phyloP scores from a whole-genome alignment of 176 grass and related monocot genomes.

The Chloris gayana region DNA sequence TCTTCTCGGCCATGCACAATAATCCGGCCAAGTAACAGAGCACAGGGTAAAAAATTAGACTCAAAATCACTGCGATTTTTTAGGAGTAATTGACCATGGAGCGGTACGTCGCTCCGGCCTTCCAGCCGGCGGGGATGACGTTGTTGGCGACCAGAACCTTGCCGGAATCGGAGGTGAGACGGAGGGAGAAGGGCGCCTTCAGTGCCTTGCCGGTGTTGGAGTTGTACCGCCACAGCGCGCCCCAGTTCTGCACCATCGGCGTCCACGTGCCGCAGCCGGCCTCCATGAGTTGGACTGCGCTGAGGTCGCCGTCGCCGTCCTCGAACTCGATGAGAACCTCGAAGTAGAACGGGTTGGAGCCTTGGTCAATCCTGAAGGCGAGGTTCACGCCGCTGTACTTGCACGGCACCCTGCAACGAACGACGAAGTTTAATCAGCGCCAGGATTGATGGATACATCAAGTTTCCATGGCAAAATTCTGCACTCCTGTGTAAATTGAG shows the following conservation, averaged over 20 bases:
- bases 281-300: slow-evolving; percentile 55
- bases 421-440: neutral
- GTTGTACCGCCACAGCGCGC: slow-evolving; percentile 64
- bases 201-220: slow-evolving; percentile 60
- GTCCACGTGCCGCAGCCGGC: slow-evolving; percentile 42
- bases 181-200: slow-evolving; percentile 60
- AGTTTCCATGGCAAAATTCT: neutral
- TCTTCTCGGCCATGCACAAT: neutral
- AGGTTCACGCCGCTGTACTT: slow-evolving; percentile 60
- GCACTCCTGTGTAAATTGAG: too few species aligned
- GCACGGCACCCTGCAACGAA: slow-evolving; percentile 58
- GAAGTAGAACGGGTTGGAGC: slow-evolving; percentile 68
- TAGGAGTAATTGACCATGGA: slow-evolving; percentile 67
- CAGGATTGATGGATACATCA: neutral
- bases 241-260: slow-evolving; percentile 70
- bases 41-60: neutral
- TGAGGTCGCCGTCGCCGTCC: slow-evolving; percentile 69
- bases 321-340: slow-evolving; percentile 78
- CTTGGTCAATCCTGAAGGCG: slow-evolving; percentile 65
- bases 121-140: slow-evolving; percentile 63
- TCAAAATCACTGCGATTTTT: neutral
- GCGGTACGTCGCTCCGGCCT: slow-evolving; percentile 54
- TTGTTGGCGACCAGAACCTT: slow-evolving; percentile 59
- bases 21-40: slow-evolving; percentile 1
- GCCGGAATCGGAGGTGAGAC: slow-evolving; percentile 65